Evolutionary conservation across 345 rosid genomes (phyloP).

Genomic region (Salix suchowensis): DNA sequence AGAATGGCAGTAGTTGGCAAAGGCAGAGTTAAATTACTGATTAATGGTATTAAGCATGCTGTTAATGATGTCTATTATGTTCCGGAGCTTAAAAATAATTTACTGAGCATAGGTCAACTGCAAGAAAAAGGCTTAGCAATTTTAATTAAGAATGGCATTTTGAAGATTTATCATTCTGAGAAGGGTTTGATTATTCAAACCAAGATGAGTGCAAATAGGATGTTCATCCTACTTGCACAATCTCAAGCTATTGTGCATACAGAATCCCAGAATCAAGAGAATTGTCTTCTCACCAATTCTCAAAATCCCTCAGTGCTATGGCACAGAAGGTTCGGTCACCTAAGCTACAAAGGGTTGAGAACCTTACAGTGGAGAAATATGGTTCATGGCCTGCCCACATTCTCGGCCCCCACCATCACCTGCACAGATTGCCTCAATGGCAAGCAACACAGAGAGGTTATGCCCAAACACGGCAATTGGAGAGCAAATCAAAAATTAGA

Average conservation of each 20-base stretch:
- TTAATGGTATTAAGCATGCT: no score
- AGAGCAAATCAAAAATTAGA: neutral
- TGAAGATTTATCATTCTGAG: neutral
- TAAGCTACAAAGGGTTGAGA: no score
- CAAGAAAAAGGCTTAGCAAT: slow-evolving; percentile 8
- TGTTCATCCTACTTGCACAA: neutral
- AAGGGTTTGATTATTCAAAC: slow-evolving; percentile 6
- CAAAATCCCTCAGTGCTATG: no score
- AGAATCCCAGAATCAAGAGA: no score
- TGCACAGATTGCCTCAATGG: slow-evolving; percentile 1
- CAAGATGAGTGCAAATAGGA: slow-evolving; percentile 7
- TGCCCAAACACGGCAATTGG: neutral
- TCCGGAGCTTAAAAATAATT: neutral
- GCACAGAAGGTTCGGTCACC: no score
- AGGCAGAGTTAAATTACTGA: no score
- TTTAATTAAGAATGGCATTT: neutral
- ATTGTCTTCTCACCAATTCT: no score
- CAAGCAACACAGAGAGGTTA: slow-evolving; percentile 5
- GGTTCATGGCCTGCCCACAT: no score
- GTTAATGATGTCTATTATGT: slow-evolving; percentile 1
- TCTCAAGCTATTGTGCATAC: no score
- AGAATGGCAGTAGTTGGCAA: neutral
- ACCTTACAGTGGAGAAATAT: no score
- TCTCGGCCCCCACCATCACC: no score
- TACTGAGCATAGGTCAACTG: slow-evolving; percentile 3